Conservation (phyloP, 2,329 filamentous ascomycete species). For the Ophiostoma ips region DNA sequence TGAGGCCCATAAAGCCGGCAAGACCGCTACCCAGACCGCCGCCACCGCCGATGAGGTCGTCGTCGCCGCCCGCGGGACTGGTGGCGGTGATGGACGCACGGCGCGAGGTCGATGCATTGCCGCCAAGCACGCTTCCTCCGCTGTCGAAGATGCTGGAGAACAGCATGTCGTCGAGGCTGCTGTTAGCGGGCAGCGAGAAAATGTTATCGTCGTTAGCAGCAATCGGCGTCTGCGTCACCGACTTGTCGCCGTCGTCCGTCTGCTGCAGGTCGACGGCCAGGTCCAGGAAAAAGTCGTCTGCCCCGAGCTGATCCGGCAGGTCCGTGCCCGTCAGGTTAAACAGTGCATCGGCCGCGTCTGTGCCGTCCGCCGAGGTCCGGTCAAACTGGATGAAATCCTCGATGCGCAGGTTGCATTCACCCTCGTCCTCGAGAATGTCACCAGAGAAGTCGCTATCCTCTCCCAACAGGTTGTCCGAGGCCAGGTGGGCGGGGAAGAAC, state of each 20-base stretch:
- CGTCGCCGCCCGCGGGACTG: neutral
- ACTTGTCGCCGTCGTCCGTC: conserved; percentile 32
- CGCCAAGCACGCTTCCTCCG: neutral
- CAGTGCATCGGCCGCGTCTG: conserved; percentile 4
- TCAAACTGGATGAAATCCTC: conserved; percentile 65
- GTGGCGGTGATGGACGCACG: neutral
- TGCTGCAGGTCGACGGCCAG: conserved; percentile 27
- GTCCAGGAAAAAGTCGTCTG: neutral
- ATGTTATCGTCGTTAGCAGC: neutral
- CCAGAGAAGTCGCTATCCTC: conserved; percentile 37
- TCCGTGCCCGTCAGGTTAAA: conserved; percentile 2
- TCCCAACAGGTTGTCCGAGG: conserved; percentile 41
- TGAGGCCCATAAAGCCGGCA: neutral
- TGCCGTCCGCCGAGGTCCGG: conserved; percentile 20
- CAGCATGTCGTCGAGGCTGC: neutral
- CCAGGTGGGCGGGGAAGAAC: conserved; percentile 50
- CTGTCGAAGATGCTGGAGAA: neutral
- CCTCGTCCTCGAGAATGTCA: conserved; percentile 48
- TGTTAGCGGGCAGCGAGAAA: neutral
- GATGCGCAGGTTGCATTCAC: conserved; percentile 49
- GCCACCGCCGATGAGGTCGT: neutral
- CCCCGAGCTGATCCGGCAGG: neutral
- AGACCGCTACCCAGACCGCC: neutral
- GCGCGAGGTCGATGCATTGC: neutral
- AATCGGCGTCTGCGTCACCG: conserved; percentile 27